Evolutionary conservation across 495 filamentous ascomycete species (phyloP), one percentile per base, ranked within the genome.

Genomic region (Chaetomium tenue): DNA sequence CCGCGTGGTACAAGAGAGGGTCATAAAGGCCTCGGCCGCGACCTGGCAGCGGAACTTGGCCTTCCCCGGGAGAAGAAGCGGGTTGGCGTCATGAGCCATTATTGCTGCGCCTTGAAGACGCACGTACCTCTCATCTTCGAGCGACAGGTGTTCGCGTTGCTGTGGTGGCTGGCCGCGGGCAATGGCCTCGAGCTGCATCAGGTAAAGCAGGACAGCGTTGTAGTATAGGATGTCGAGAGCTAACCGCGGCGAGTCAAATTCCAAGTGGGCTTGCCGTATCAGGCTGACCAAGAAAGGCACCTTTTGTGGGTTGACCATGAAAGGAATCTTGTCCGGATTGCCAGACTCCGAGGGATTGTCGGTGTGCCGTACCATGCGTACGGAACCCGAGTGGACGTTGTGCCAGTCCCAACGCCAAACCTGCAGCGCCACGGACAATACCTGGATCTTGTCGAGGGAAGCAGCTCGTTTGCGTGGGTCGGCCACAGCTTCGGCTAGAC

Each of bases 151-250:
- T 18, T 61, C 50, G 25, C 25, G 25, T 2, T 53, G 13, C 18
- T 25, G 50, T 8, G 15, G 12, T 53, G 20, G 20, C 22, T 53
- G 59, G 23, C 30, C 44, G 30, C 53, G n/a, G n/a, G 47, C 59
- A 12, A 25, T 26, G 40, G 59, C n/a, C 26, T 61, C 46, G 25
- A 61, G 42, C 59, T 61, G 46, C 59, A 52, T 52, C 46, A 61
- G 59, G 20, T 61, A 61, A 11, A 61, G n/a, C 2, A 61, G 25
- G 2, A 46, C 46, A 26, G 46, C 59, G 46, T 61, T 51, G 46
- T 61, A 61, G 28, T 61, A 61, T 8, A 61, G 28, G n/a, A 61
- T 40, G 23, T 61, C 59, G 44, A 61, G 59, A 6, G 59, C 59
- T 26, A 52, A 46, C 9, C 44, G 59, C 46, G 44, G 59, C 46